phyloP scores from a whole-genome alignment of 495 filamentous ascomycete genomes.

The Annulohypoxylon maeteangense region DNA sequence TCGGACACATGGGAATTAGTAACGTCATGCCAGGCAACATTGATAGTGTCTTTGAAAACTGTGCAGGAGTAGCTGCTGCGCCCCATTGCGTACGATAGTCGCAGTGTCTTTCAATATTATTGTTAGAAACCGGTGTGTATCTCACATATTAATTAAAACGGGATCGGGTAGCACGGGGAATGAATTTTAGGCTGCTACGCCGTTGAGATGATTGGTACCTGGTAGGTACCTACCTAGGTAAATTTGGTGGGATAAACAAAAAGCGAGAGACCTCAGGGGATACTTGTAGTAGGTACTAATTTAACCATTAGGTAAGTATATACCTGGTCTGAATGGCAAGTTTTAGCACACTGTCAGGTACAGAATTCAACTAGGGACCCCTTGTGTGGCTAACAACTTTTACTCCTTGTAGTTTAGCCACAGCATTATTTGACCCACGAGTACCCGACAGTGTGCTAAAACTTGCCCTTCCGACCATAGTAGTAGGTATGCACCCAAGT shows the following conservation, averaged over 20 bases:
- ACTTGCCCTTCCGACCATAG: too few relatives aligned
- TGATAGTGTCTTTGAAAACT: background rate
- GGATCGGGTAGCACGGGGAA: background rate
- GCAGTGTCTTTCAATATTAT: background rate
- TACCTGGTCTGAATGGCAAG: too few relatives aligned
- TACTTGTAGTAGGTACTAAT: background rate
- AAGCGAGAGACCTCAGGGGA: background rate
- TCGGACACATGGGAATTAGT: slow-evolving; percentile 13
- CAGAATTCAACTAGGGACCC: too few relatives aligned
- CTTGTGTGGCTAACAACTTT: too few relatives aligned
- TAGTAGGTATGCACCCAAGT: too few relatives aligned
- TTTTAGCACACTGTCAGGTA: too few relatives aligned
- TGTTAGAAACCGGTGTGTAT: background rate
- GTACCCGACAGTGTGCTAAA: too few relatives aligned
- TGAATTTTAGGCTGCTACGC: background rate
- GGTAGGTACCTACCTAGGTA: background rate
- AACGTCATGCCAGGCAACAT: background rate
- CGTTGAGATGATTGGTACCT: background rate
- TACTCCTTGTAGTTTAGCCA: too few relatives aligned
- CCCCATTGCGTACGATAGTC: slow-evolving; percentile 7
- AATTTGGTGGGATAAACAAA: background rate
- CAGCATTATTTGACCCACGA: too few relatives aligned
- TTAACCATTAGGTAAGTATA: background rate
- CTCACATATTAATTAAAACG: background rate
- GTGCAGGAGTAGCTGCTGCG: slow-evolving; percentile 6